Percentiles rank a stretch among this genome's conserved stretches.
phyloP scores from a whole-genome alignment of 164 flowering plant genomes.

The Aristolochia californica region DNA sequence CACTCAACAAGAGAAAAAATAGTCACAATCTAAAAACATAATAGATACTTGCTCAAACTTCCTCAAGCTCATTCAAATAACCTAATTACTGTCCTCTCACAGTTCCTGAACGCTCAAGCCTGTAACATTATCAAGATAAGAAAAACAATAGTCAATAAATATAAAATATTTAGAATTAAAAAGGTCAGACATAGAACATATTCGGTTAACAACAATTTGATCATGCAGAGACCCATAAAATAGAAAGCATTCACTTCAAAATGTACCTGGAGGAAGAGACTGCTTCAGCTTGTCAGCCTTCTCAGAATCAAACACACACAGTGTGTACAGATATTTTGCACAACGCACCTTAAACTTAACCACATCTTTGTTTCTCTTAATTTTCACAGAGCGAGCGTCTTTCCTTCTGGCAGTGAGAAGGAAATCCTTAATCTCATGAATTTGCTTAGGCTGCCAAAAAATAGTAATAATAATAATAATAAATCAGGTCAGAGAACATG shows the following conservation, averaged over 20 bases:
- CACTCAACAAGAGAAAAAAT: too few relatives aligned
- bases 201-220: not conserved
- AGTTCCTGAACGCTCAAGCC: conserved; percentile 13
- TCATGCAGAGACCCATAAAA: not conserved
- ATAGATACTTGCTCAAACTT: too few relatives aligned
- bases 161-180: not conserved
- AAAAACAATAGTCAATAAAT: not conserved
- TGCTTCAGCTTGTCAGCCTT: conserved; percentile 83
- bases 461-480: too few relatives aligned
- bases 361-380: conserved; percentile 69
- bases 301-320: conserved; percentile 59
- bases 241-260: not conserved
- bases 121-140: not conserved
- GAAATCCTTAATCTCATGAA: conserved; percentile 79
- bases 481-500: not conserved
- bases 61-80: too few relatives aligned
- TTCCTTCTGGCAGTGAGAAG: conserved; percentile 83
- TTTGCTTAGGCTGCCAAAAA: conserved; percentile 58
- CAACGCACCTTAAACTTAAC: conserved; percentile 82
- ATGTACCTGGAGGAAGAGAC: conserved; percentile 74
- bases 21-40: too few relatives aligned
- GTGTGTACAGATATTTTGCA: conserved; percentile 68
- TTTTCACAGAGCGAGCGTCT: conserved; percentile 71
- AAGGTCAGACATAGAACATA: not conserved
- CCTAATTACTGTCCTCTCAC: not conserved